phyloP scores from a whole-genome alignment of 2,329 filamentous ascomycete genomes.

The Colletotrichum nymphaeae region DNA sequence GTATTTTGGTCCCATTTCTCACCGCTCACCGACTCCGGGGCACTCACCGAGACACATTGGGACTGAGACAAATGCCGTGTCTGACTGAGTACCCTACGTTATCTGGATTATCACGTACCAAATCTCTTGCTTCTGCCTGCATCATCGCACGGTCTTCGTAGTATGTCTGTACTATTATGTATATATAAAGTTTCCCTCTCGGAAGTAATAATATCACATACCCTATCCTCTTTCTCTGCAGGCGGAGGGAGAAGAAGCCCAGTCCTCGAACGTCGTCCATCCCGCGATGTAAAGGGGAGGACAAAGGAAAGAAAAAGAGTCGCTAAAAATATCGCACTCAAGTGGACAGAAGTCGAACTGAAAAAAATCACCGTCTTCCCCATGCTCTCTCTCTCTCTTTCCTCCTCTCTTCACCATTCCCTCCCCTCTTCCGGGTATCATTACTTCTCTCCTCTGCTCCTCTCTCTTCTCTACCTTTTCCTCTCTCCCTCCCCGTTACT shows the following conservation, averaged over 20 bases:
- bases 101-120: too few relatives aligned
- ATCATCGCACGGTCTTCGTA: too few relatives aligned
- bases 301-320: background rate
- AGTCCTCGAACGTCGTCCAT: background rate
- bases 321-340: background rate
- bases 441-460: background rate
- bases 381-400: background rate
- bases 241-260: background rate
- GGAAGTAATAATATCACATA: background rate
- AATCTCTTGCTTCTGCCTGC: too few relatives aligned
- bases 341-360: background rate
- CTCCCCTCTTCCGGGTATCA: slow-evolving; percentile 25
- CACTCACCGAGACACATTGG: background rate
- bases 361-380: too few relatives aligned
- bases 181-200: background rate
- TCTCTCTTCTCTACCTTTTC: background rate
- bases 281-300: background rate
- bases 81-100: too few relatives aligned
- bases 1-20: background rate
- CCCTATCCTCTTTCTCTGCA: background rate
- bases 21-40: background rate
- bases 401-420: background rate
- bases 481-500: background rate
- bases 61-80: background rate
- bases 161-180: slow-evolving; percentile 21